These are phyloP conservation scores for Thermomyces lanuginosus DNA, from an alignment of 2,329 filamentous ascomycete genomes.

Conservation along the genomic window DNA sequence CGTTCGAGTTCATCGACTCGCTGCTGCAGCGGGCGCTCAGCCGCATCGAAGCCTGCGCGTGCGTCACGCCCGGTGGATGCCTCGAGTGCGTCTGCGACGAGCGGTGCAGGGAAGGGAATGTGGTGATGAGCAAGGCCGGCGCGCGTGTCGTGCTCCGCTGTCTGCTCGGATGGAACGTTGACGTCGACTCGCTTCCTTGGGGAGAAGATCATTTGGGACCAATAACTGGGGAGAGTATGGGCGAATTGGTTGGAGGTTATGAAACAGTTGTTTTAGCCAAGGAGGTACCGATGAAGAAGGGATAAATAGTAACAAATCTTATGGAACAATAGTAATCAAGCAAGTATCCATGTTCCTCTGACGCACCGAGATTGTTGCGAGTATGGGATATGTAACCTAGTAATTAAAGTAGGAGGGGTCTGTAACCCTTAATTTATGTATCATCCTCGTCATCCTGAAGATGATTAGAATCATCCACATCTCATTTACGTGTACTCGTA, in stretches of 20 bases:
- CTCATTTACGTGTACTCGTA: too few species aligned
- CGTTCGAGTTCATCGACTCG: slow-evolving; percentile 78
- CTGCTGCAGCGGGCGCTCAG: slow-evolving; percentile 60
- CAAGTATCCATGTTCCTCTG: too few species aligned
- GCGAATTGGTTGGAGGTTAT: slow-evolving; percentile 49
- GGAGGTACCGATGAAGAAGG: slow-evolving; percentile 36
- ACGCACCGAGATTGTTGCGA: too few species aligned
- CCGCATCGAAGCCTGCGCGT: slow-evolving; percentile 60
- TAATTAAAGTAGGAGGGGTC: too few species aligned
- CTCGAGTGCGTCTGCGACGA: slow-evolving; percentile 80
- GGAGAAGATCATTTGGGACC: slow-evolving; percentile 64
- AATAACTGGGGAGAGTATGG: slow-evolving; percentile 37
- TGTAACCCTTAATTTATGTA: too few species aligned
- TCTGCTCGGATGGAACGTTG: slow-evolving; percentile 59
- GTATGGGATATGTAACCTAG: too few species aligned
- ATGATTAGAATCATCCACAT: too few species aligned
- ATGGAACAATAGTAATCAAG: slow-evolving; percentile 4
- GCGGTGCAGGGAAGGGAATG: slow-evolving; percentile 67
- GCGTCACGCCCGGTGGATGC: slow-evolving; percentile 53
- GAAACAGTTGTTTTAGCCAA: slow-evolving; percentile 68
- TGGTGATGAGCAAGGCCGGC: slow-evolving; percentile 87
- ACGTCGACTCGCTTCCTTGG: slow-evolving; percentile 72
- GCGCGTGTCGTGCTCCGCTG: slow-evolving; percentile 65
- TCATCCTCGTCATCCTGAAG: too few species aligned
- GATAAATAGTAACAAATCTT: slow-evolving; percentile 8